phyloP scores from a whole-genome alignment of 2,329 filamentous ascomycete species.

The Fusarium anguioides region DNA sequence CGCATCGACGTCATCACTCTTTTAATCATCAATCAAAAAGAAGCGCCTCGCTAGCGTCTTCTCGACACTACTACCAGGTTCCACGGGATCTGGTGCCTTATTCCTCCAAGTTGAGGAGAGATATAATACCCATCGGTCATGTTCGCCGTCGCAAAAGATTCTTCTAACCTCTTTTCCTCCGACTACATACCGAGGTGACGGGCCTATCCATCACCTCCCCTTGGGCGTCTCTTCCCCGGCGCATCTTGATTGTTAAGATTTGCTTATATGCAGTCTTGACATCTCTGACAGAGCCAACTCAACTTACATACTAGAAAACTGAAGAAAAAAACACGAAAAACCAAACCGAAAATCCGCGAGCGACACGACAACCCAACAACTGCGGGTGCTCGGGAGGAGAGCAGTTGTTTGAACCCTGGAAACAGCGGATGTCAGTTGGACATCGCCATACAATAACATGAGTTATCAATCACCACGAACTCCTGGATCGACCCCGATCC shows the following conservation, averaged over 20 bases:
- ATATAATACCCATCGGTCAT: conserved; percentile 57
- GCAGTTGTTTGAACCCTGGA: conserved; percentile 39
- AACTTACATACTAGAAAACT: conserved; percentile 34
- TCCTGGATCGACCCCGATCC: conserved; percentile 60
- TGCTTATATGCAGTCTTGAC: conserved; percentile 42
- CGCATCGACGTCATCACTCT: conserved; percentile 47
- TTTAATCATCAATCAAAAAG: conserved; percentile 32
- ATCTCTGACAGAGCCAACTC: conserved; percentile 18
- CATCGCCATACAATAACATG: conserved; percentile 53
- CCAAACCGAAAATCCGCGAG: conserved; percentile 12
- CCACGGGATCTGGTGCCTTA: conserved; percentile 47
- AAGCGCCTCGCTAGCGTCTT: conserved; percentile 49
- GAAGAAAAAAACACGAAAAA: conserved; percentile 52
- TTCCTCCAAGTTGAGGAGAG: conserved; percentile 50
- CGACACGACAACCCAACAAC: conserved; percentile 27
- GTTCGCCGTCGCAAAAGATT: conserved; percentile 66
- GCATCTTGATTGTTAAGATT: conserved; percentile 40
- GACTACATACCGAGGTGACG: conserved; percentile 72
- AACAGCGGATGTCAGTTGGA: conserved; percentile 47
- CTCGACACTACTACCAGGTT: conserved; percentile 45
- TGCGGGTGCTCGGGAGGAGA: conserved; percentile 46
- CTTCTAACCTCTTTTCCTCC: conserved; percentile 66
- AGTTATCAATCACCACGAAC: conserved; percentile 55
- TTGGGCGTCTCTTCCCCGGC: conserved; percentile 53
- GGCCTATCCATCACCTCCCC: conserved; percentile 59